A percentile compares a stretch with the other conserved stretches of the same genome.
Evolutionary conservation across 768 basidiomycete genomes (phyloP).

Genomic region (Boletus rubropictus): DNA sequence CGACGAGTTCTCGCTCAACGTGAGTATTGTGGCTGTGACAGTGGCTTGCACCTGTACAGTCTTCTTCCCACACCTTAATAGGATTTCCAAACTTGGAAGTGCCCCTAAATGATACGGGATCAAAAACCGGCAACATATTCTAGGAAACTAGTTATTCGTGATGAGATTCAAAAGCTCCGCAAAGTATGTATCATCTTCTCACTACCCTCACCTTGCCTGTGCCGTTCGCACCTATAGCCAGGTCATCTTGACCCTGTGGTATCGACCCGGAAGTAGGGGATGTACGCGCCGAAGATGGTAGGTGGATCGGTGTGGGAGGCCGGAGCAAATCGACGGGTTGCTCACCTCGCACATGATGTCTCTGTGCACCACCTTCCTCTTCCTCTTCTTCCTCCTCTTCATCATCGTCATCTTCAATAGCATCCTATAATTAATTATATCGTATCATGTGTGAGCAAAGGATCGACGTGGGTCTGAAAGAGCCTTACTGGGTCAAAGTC

Average conservation of each 20-base stretch:
- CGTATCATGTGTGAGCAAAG: slow-evolving; percentile 10
- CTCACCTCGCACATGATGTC: slow-evolving; percentile 32
- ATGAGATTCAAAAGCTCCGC: slow-evolving; percentile 10
- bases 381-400: slow-evolving; percentile 45
- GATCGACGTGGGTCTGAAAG: background rate
- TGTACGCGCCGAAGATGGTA: slow-evolving; percentile 41
- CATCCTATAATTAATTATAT: slow-evolving; percentile 37
- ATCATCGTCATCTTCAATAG: slow-evolving; percentile 52
- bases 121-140: too few relatives aligned
- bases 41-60: slow-evolving; percentile 63
- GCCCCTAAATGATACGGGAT: slow-evolving; percentile 7
- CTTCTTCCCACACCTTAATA: slow-evolving; percentile 25
- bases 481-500: slow-evolving; percentile 73
- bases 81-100: slow-evolving; percentile 15
- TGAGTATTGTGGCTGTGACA: slow-evolving; percentile 38
- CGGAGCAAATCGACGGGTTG: slow-evolving; percentile 34
- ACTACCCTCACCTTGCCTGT: slow-evolving; percentile 48
- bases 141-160: slow-evolving; percentile 8
- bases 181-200: slow-evolving; percentile 36
- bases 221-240: slow-evolving; percentile 21
- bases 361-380: slow-evolving; percentile 23
- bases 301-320: slow-evolving; percentile 37
- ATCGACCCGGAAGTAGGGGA: slow-evolving; percentile 48
- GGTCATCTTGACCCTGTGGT: slow-evolving; percentile 39
- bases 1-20: slow-evolving; percentile 19